Conservation (phyloP, 495 filamentous ascomycete species). For the Penicillium manginii region DNA sequence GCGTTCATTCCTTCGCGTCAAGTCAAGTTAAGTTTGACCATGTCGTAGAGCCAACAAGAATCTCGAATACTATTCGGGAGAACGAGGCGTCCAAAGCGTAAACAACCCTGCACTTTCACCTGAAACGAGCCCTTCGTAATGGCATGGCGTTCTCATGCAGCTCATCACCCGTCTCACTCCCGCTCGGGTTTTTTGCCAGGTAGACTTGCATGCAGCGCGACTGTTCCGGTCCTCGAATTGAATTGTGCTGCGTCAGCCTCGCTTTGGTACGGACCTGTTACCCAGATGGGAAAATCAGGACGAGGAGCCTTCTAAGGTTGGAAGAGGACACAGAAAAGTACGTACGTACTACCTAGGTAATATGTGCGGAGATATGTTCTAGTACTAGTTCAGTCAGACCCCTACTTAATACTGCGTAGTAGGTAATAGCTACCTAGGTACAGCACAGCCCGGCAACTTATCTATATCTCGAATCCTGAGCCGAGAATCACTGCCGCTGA, state of each 20-base stretch:
- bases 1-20: neutral
- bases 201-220: conserved; percentile 5
- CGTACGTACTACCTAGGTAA: too few relatives aligned
- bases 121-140: neutral
- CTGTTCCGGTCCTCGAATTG: neutral
- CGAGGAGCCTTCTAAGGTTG: too few relatives aligned
- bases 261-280: neutral
- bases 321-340: too few relatives aligned
- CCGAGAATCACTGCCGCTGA: too few relatives aligned
- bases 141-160: conserved; percentile 1
- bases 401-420: too few relatives aligned
- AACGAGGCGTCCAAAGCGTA: neutral
- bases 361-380: too few relatives aligned
- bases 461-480: too few relatives aligned
- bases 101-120: neutral
- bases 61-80: neutral
- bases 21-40: too few relatives aligned
- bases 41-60: neutral
- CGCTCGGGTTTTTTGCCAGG: conserved; percentile 6
- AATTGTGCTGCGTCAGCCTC: neutral
- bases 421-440: too few relatives aligned
- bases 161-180: conserved; percentile 2
- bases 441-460: too few relatives aligned
- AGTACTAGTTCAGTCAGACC: too few relatives aligned
- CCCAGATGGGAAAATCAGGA: too few relatives aligned